Conservation (phyloP, 1,284 basidiomycete genomes). For the Cutaneotrichosporon sp. region DNA sequence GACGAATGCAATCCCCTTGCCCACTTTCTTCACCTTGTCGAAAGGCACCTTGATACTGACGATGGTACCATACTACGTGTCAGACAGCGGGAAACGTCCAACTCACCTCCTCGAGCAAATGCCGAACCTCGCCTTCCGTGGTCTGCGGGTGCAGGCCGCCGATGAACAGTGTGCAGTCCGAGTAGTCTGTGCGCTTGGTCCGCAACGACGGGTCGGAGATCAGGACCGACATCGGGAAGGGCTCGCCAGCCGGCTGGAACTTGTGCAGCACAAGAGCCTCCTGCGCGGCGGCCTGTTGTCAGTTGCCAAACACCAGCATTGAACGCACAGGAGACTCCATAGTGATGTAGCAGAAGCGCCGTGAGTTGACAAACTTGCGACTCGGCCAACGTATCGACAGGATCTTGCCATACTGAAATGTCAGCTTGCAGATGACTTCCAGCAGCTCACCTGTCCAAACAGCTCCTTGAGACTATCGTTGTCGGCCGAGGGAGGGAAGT, state of each 20-base stretch:
- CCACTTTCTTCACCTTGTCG: conserved; percentile 61
- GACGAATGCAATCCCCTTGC: conserved; percentile 87
- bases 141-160: conserved; percentile 62
- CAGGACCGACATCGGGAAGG: conserved; percentile 66
- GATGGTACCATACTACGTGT: conserved; percentile 66
- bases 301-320: background rate
- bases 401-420: conserved; percentile 74
- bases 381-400: conserved; percentile 98
- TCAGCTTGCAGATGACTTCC: conserved; percentile 7
- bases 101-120: conserved; percentile 76
- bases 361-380: conserved; percentile 83
- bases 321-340: conserved; percentile 70
- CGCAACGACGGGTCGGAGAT: conserved; percentile 86
- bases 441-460: conserved; percentile 63
- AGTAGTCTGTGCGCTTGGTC: conserved; percentile 79
- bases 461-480: conserved; percentile 69
- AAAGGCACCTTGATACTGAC: conserved; percentile 73
- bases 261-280: conserved; percentile 72
- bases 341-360: conserved; percentile 94
- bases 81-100: background rate
- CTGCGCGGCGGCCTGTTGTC: conserved; percentile 63
- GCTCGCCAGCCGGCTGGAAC: conserved; percentile 61
- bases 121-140: conserved; percentile 63
- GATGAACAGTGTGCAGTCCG: conserved; percentile 84
- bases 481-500: conserved; percentile 83